Percentiles rank a stretch among this genome's conserved stretches.
These are phyloP conservation scores for Ogataea hybrid DNA, from an alignment of 1,139 yeast species.

Conservation along the genomic window DNA sequence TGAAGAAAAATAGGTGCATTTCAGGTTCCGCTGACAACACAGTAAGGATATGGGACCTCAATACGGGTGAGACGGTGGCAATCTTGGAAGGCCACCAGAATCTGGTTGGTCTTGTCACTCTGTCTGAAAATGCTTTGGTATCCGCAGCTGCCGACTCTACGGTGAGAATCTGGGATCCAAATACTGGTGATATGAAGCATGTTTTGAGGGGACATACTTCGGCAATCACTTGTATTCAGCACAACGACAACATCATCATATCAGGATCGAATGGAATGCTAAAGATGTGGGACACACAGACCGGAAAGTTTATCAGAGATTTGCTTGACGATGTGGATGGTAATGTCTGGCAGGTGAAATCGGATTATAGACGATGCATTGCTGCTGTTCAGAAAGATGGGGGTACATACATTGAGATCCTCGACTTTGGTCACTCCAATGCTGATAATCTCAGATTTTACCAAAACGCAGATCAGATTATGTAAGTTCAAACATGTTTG, in stretches of 20 bases:
- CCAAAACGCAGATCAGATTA: conserved; percentile 13
- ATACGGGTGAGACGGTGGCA: conserved; percentile 63
- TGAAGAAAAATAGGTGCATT: conserved; percentile 71
- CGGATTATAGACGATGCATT: conserved; percentile 80
- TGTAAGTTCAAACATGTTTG: conserved; percentile 1
- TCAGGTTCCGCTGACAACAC: conserved; percentile 93
- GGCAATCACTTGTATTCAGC: conserved; percentile 92
- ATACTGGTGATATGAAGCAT: conserved; percentile 63
- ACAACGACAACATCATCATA: conserved; percentile 78
- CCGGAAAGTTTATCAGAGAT: conserved; percentile 76
- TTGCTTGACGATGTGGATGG: conserved; percentile 73
- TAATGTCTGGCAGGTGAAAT: conserved; percentile 92
- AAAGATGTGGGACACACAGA: conserved; percentile 78
- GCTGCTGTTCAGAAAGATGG: conserved; percentile 85
- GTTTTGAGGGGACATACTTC: conserved; percentile 82
- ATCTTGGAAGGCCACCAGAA: conserved; percentile 85
- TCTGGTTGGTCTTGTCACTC: conserved; percentile 80
- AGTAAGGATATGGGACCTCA: conserved; percentile 87
- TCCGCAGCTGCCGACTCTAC: conserved; percentile 97
- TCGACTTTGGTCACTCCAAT: conserved; percentile 67
- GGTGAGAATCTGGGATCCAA: conserved; percentile 89
- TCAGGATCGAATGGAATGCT: conserved; percentile 87
- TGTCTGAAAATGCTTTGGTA: conserved; percentile 77
- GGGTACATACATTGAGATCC: conserved; percentile 64
- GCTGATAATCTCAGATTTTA: conserved; percentile 22